Percentiles rank a stretch among this genome's conserved stretches.
phyloP scores from a whole-genome alignment of 2,329 filamentous ascomycete species.

The Colletotrichum lini region DNA sequence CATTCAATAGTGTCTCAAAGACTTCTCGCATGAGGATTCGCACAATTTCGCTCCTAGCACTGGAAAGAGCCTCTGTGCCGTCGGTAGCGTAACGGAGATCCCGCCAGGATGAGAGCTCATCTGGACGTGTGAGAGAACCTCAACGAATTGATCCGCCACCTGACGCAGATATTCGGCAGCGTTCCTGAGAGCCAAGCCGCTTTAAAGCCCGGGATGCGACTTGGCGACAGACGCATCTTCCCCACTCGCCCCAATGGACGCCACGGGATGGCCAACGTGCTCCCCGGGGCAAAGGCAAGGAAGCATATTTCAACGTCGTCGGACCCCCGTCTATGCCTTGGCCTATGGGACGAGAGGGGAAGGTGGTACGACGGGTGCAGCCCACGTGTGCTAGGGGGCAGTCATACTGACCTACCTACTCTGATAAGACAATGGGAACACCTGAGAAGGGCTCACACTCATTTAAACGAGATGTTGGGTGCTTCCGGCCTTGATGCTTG shows the following conservation, averaged over 20 bases:
- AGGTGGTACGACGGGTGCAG: slow-evolving; percentile 29
- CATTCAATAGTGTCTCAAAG: slow-evolving; percentile 19
- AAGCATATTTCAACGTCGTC: slow-evolving; percentile 34
- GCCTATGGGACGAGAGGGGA: slow-evolving; percentile 28
- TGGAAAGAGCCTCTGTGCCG: slow-evolving; percentile 5
- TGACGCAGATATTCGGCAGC: slow-evolving; percentile 12
- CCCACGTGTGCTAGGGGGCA: slow-evolving; percentile 26
- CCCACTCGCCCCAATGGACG: slow-evolving; percentile 37
- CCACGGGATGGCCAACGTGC: slow-evolving; percentile 35
- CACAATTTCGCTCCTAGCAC: neutral
- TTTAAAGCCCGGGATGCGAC: slow-evolving; percentile 16
- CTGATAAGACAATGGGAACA: slow-evolving; percentile 16
- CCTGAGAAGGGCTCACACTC: neutral
- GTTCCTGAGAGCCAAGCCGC: slow-evolving; percentile 40
- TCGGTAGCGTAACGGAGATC: neutral
- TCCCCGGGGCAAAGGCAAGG: neutral
- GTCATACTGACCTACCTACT: neutral
- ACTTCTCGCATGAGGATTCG: slow-evolving; percentile 1
- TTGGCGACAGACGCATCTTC: slow-evolving; percentile 17
- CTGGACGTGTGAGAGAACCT: neutral
- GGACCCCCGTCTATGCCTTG: slow-evolving; percentile 2
- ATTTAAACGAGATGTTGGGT: neutral
- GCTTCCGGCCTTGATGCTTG: neutral
- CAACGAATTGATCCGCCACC: slow-evolving; percentile 31
- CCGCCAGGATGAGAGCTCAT: neutral